A percentile compares a stretch with the other conserved stretches of the same genome.
phyloP scores from a whole-genome alignment of 2,329 filamentous ascomycete species.

The Colletotrichum limetticola region DNA sequence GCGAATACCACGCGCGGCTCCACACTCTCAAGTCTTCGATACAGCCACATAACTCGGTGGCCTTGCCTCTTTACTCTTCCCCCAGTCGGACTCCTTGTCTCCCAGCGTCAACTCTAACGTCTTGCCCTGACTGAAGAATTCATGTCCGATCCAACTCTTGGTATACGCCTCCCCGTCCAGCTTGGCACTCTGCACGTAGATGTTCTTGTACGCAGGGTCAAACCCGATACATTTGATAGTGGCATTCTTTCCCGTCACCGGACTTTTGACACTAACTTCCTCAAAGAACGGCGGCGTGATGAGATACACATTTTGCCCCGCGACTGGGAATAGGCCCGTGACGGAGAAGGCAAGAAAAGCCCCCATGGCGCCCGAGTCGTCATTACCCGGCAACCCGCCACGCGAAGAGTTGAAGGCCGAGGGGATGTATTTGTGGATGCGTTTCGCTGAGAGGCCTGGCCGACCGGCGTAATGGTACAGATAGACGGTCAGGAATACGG shows the following conservation, averaged over 20 bases:
- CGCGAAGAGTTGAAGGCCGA: conserved; percentile 67
- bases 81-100: conserved; percentile 63
- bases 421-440: conserved; percentile 70
- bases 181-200: conserved; percentile 68
- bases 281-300: conserved; percentile 72
- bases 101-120: conserved; percentile 66
- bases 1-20: too few species aligned
- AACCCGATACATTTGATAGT: conserved; percentile 68
- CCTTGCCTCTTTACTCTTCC: conserved; percentile 58
- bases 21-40: background rate
- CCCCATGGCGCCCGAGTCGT: conserved; percentile 73
- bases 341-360: conserved; percentile 67
- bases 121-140: conserved; percentile 68
- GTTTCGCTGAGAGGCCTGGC: conserved; percentile 58
- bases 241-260: conserved; percentile 64
- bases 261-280: conserved; percentile 61
- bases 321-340: conserved; percentile 67
- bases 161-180: conserved; percentile 65
- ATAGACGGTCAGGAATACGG: conserved; percentile 68
- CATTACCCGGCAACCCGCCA: conserved; percentile 70
- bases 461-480: conserved; percentile 72
- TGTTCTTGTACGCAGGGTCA: conserved; percentile 61
- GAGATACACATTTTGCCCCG: conserved; percentile 71
- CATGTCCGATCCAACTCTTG: conserved; percentile 69
- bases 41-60: conserved; percentile 55